Base-by-base conservation (phyloP, 2,329 filamentous ascomycete genomes). In the Penicillium sp. region DNA sequence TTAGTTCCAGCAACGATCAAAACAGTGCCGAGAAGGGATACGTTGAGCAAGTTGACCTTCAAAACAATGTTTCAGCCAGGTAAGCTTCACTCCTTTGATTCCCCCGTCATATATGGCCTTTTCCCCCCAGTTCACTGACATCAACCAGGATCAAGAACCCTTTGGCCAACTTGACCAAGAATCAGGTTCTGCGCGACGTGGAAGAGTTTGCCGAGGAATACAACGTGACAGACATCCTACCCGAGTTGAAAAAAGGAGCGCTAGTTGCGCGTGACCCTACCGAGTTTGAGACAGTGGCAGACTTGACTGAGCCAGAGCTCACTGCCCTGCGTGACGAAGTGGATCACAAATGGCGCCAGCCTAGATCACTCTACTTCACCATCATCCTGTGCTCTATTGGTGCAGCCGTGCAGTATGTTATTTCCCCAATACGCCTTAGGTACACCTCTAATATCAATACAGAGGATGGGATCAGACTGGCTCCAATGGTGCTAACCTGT, bases 321-420 rank as follows among this genome's bases (percentile, higher is more conserved):
- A 67, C 72, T 7, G 74, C 72, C 5, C 74, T 82, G 33, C 71
- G 72, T n/a, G 68, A 77, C 25, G 81, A 83, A 62, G 69, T 76
- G 29, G 65, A 72, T 19, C 77, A 81, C 62, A 78, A 78, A 57
- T 83, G 81, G 80, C 74, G 73, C 11, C 80, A 82, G 59, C 79
- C 81, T 3, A 62, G 59, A 45, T 59, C 75, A 15, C 71, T 83
- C 8, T 82, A 82, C 65, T 75, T 78, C 55, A 81, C 79, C 9
- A 79, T 83, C 60, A 75, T 80, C 40, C 72, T 82, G 16, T 81
- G 79, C 64, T 82, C 80, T 2, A 75, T 83, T 44, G 81, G 78
- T 41, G 80, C 80, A 50, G 79, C 79, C 9, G 78, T 82, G 0
- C 81, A 84, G 72, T 75, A 68, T 58, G 78, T 73, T 6, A 5